Conservation (phyloP, 208 protist species). For the Leptomonas pyrrhocoris region DNA sequence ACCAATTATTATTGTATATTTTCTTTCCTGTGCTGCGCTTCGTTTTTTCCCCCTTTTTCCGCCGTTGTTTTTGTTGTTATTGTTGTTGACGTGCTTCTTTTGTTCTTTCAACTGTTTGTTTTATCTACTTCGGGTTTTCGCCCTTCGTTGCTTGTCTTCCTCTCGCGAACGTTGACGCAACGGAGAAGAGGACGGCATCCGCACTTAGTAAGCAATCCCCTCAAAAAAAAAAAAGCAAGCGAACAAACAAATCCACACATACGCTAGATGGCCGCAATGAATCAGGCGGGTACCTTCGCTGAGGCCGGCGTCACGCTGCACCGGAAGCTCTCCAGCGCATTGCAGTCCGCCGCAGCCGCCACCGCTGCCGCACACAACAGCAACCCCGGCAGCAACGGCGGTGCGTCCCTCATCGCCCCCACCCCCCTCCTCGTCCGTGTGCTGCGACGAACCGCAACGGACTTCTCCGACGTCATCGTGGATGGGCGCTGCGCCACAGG, state of each 20-base stretch:
- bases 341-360: constrained; percentile 19
- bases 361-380: background rate
- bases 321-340: constrained; percentile 36
- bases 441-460: constrained; percentile 48
- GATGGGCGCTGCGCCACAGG: constrained; percentile 64
- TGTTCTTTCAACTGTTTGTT: too few species aligned
- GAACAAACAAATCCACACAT: background rate
- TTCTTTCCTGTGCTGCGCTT: too few species aligned
- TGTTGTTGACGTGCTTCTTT: too few species aligned
- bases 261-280: constrained; percentile 1
- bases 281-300: constrained; percentile 12
- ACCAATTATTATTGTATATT: too few species aligned
- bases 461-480: constrained; percentile 73
- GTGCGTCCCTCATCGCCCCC: constrained; percentile 21
- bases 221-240: constrained; percentile 2
- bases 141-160: too few species aligned
- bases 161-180: too few species aligned
- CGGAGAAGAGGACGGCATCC: too few species aligned
- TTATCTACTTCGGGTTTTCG: too few species aligned
- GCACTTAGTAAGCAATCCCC: background rate
- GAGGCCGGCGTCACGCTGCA: constrained; percentile 46
- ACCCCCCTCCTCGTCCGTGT: constrained; percentile 62
- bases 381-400: too few species aligned
- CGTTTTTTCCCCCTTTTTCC: too few species aligned
- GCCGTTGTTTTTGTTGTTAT: too few species aligned